These are phyloP conservation scores for Salix arbutifolia DNA, from an alignment of 345 rosid species.

Conservation along the genomic window DNA sequence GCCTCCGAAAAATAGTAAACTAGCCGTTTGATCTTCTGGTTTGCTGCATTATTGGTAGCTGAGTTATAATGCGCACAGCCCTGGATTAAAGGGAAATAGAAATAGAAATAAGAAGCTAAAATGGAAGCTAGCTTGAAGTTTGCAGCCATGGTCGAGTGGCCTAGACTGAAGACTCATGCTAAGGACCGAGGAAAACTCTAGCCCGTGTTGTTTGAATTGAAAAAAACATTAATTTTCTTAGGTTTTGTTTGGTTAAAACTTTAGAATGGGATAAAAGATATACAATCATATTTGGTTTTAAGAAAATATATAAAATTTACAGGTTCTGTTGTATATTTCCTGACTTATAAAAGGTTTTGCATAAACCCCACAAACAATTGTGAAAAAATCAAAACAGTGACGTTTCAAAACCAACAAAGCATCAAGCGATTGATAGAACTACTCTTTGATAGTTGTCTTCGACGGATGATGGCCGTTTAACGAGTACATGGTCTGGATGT, in stretches of 20 bases:
- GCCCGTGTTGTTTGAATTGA: slow-evolving; percentile 50
- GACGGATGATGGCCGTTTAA: slow-evolving; percentile 63
- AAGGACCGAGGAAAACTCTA: slow-evolving; percentile 39
- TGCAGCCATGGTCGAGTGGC: slow-evolving; percentile 17
- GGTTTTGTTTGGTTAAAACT: too few relatives aligned
- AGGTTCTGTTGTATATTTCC: neutral
- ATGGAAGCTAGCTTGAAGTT: neutral
- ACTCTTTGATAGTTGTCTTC: slow-evolving; percentile 92
- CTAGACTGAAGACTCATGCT: slow-evolving; percentile 17
- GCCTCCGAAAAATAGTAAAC: too few relatives aligned
- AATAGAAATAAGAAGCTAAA: neutral
- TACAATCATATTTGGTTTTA: too few relatives aligned
- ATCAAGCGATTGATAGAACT: slow-evolving; percentile 70
- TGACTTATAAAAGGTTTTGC: neutral
- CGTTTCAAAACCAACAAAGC: neutral
- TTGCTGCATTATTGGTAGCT: too few relatives aligned
- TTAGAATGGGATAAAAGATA: too few relatives aligned
- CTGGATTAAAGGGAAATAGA: too few relatives aligned
- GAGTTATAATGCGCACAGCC: too few relatives aligned
- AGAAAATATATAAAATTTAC: neutral
- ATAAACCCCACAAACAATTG: neutral
- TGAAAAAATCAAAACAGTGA: neutral
- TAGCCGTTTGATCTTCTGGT: too few relatives aligned
- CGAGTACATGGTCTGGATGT: slow-evolving; percentile 67
- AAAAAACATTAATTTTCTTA: neutral